Base-by-base conservation (phyloP, 371 early-diverging fungal species). In the Mucor racemosus region DNA sequence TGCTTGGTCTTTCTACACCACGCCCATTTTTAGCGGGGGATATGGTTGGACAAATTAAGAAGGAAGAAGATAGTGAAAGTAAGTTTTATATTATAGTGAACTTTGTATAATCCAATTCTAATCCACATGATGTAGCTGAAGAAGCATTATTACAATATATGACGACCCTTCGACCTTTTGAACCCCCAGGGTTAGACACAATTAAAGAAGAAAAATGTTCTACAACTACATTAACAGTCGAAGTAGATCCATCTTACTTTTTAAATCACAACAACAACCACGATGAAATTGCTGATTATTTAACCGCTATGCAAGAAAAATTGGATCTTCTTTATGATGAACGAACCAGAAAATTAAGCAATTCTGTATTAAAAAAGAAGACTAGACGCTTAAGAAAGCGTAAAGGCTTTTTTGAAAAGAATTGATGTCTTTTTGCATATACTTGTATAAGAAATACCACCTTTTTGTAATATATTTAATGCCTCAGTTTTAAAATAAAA, bases 291-390 rank as follows among this genome's bases (percentile, higher is more conserved):
- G 60, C 67, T 10, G 71, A 74, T 59, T 74, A 70, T 65, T 31
- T 74, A 31, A 67, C 68, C 9, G 71, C 71, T 8, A 74, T 74
- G 67, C 74, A 74, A 54, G 68, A 74, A 9, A 70, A 74, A 42
- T 39, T 74, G 26, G 63, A 68, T 56, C 35, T 58, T 17, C 55
- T 73, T 11, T 66, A 68, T 31, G 53, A 58, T n/a, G 63, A 67
- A 62, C 58, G 57, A 70, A 40, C n/a, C 4, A 61, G 50, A 50
- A 36, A 40, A 48, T 34, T 56, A n/a, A 21, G 36, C 19, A 56
- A 56, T 34, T 7, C 36, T 36, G 17, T 36, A 34, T 9, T 54
- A 19, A 73, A 62, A 60, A 68, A 62, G 50, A 73, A 58, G 39
- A 50, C 31, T 1, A 62, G 42, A 46, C 50, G 68, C 15, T n/a